phyloP scores from a whole-genome alignment of 202 grass and related monocot genomes.

The Digitaria exilis region DNA sequence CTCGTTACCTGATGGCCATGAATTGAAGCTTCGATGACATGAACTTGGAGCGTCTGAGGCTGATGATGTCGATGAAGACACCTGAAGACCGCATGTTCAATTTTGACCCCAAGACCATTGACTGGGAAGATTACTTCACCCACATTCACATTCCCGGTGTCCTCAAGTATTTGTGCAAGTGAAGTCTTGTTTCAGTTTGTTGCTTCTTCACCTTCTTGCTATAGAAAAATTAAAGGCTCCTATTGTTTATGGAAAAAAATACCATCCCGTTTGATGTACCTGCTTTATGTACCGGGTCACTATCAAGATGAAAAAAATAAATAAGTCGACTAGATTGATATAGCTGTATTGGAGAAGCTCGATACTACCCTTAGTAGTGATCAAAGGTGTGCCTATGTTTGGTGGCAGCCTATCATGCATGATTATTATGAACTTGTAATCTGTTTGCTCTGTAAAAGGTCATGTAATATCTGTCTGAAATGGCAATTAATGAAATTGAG shows the following conservation, averaged over 20 bases:
- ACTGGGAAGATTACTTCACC: background rate
- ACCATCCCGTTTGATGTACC: background rate
- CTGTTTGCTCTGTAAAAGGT: background rate
- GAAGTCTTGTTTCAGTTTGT: background rate
- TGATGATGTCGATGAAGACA: background rate
- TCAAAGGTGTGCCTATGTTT: background rate
- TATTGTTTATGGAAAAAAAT: background rate
- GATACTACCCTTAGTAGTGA: background rate
- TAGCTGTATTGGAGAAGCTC: constrained; percentile 11
- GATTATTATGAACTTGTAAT: background rate
- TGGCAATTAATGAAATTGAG: background rate
- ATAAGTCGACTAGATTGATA: background rate
- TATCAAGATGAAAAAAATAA: background rate
- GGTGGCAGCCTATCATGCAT: background rate
- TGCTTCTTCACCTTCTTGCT: background rate
- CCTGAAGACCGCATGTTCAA: background rate
- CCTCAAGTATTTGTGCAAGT: constrained; percentile 14
- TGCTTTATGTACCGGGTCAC: background rate
- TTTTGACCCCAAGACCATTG: background rate
- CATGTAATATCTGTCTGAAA: background rate
- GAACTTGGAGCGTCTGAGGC: background rate
- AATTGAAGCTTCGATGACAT: constrained; percentile 12
- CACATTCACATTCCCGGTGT: background rate
- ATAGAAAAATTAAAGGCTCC: background rate
- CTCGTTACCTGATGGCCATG: background rate